Conservation (phyloP, 805 yeast species). For the Zygotorulaspora chibaensis region DNA sequence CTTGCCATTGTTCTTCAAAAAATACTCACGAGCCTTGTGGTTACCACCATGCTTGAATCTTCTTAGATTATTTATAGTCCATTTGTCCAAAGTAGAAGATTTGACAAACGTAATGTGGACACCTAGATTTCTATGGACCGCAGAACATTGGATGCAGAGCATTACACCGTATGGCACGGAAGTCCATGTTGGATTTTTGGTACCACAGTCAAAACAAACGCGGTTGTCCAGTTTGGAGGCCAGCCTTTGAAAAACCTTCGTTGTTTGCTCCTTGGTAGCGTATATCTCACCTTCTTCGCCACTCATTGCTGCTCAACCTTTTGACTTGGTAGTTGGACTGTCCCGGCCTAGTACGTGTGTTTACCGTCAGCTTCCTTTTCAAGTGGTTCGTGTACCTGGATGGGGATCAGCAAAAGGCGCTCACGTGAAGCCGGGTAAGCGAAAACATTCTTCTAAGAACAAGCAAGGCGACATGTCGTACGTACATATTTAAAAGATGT, state of each 20-base stretch:
- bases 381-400: not conserved
- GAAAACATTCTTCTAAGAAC: not conserved
- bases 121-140: slow-evolving; percentile 92
- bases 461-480: no score
- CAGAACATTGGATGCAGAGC: slow-evolving; percentile 90
- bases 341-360: not conserved
- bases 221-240: slow-evolving; percentile 68
- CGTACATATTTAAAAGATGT: slow-evolving; percentile 31
- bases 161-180: slow-evolving; percentile 94
- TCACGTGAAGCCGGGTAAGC: not conserved
- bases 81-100: slow-evolving; percentile 85
- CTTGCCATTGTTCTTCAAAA: slow-evolving; percentile 80
- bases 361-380: not conserved
- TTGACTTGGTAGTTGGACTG: not conserved
- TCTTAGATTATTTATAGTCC: slow-evolving; percentile 88
- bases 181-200: slow-evolving; percentile 97
- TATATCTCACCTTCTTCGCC: slow-evolving; percentile 33
- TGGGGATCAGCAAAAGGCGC: not conserved
- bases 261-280: slow-evolving; percentile 67
- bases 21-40: slow-evolving; percentile 76
- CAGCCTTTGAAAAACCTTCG: slow-evolving; percentile 57
- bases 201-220: slow-evolving; percentile 88
- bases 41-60: slow-evolving; percentile 94
- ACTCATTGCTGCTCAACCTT: slow-evolving; percentile 17
- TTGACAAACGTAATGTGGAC: slow-evolving; percentile 95